Conservation (phyloP, 148 eudicot genomes). For the Fagopyrum homotropicum region DNA sequence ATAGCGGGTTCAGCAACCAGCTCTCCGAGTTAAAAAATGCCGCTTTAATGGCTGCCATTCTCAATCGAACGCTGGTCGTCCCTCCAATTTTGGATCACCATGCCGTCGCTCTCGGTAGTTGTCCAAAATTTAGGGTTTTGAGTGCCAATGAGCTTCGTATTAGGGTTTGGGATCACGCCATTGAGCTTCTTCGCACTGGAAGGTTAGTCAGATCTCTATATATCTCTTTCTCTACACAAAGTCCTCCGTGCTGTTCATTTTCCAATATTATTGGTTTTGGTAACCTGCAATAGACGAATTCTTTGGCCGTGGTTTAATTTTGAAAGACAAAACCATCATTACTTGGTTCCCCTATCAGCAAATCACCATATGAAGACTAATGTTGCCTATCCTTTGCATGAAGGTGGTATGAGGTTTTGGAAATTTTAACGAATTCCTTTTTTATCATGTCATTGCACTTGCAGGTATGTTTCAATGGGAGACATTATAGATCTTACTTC, state of each 20-base stretch:
- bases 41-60: constrained; percentile 50
- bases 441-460: constrained; percentile 24
- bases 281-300: neutral
- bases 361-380: neutral
- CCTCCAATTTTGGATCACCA: constrained; percentile 94
- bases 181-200: constrained; percentile 48
- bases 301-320: neutral
- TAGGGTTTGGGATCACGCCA: constrained; percentile 60
- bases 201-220: constrained; percentile 34
- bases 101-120: constrained; percentile 88
- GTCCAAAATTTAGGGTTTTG: constrained; percentile 87
- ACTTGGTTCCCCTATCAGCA: neutral
- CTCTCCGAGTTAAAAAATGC: constrained; percentile 79
- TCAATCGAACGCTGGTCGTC: constrained; percentile 71
- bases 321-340: neutral
- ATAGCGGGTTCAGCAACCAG: constrained; percentile 97
- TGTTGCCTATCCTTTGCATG: neutral
- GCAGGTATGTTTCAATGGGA: constrained; percentile 81
- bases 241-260: neutral
- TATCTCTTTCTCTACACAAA: neutral
- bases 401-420: neutral
- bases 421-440: neutral
- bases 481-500: constrained; percentile 72
- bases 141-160: constrained; percentile 42
- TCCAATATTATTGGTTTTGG: neutral